phyloP scores from a whole-genome alignment of 179 eudicot species.

The Spinacia oleracea region DNA sequence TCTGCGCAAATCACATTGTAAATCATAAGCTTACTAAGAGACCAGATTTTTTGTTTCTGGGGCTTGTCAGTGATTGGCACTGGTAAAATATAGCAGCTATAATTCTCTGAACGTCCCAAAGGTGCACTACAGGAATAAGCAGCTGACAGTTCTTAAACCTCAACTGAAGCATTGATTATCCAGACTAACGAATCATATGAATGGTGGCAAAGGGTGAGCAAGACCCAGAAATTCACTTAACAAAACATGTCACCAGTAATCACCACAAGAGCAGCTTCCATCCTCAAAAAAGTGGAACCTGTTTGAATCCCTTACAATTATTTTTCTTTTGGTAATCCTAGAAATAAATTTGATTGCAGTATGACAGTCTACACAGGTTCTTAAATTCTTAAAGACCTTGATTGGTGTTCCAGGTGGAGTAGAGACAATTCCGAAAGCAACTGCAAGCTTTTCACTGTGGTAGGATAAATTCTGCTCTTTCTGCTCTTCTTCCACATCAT shows the following conservation, averaged over 20 bases:
- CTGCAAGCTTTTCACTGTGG: conserved; percentile 87
- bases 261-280: conserved; percentile 69
- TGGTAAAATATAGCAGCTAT: neutral
- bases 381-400: conserved; percentile 76
- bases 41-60: neutral
- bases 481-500: conserved; percentile 87
- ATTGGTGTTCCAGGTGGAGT: conserved; percentile 58
- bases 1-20: neutral
- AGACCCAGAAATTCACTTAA: neutral
- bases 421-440: conserved; percentile 69
- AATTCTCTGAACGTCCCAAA: neutral
- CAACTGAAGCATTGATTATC: neutral
- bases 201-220: neutral
- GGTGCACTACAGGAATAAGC: neutral
- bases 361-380: conserved; percentile 85
- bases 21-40: neutral
- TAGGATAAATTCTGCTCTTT: conserved; percentile 68
- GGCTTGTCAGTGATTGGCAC: neutral
- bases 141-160: neutral
- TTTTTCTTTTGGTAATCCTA: conserved; percentile 55
- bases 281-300: conserved; percentile 69
- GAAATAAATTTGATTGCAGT: conserved; percentile 71
- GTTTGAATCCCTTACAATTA: conserved; percentile 62
- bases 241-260: conserved; percentile 57
- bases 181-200: neutral